A percentile compares a stretch with the other conserved stretches of the same genome.
These are phyloP conservation scores for Striga asiatica DNA, from an alignment of 257 asterid genomes.

Conservation along the genomic window DNA sequence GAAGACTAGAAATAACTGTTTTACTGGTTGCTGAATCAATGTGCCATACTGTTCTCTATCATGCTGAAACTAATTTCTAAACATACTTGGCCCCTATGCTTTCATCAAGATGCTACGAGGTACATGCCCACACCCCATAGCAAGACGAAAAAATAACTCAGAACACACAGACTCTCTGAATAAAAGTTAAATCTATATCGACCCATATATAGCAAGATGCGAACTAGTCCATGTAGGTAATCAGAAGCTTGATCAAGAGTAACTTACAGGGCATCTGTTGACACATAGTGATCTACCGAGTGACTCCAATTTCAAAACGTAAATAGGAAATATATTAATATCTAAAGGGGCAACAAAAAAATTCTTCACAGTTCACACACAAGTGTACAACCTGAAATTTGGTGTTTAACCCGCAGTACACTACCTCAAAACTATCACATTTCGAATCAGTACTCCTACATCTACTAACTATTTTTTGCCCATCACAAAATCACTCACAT, in stretches of 20 bases:
- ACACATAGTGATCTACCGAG: slow-evolving; percentile 5
- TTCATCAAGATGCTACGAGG: neutral
- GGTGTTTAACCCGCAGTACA: slow-evolving; percentile 6
- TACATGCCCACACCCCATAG: neutral
- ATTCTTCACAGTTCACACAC: neutral
- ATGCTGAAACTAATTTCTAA: neutral
- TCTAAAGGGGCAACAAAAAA: neutral
- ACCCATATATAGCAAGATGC: slow-evolving; percentile 3
- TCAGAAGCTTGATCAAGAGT: neutral
- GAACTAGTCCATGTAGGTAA: slow-evolving; percentile 7
- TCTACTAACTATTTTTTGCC: slow-evolving; percentile 1
- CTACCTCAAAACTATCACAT: slow-evolving; percentile 1
- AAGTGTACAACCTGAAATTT: neutral
- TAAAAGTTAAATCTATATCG: neutral
- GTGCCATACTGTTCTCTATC: neutral
- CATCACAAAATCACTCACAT: slow-evolving; percentile 16
- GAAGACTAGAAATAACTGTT: slow-evolving; percentile 6
- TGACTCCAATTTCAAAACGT: neutral
- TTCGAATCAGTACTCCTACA: neutral
- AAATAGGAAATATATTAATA: neutral
- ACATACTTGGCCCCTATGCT: neutral
- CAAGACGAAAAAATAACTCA: neutral
- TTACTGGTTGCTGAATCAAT: neutral
- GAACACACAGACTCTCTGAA: slow-evolving; percentile 7
- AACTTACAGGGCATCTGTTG: neutral